Evolutionary conservation across 139 green algal species (phyloP).

Genomic region (Closterium sp.): DNA sequence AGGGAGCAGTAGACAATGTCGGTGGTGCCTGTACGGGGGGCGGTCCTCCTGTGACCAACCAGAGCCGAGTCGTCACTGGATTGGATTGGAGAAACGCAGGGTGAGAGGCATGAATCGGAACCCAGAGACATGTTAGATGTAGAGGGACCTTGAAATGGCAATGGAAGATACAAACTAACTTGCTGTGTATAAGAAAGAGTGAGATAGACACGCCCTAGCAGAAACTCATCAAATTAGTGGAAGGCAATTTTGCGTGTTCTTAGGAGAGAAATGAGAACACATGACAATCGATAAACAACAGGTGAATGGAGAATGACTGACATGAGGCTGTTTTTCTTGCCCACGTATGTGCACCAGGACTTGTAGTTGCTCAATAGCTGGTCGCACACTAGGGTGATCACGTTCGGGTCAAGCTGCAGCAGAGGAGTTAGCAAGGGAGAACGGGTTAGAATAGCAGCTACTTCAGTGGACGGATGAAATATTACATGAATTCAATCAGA

Average conservation of each 20-base stretch:
- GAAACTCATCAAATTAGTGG: neutral
- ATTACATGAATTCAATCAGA: neutral
- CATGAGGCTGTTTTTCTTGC: neutral
- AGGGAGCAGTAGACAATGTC: constrained; percentile 51
- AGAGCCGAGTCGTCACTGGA: neutral
- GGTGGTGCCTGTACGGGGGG: neutral
- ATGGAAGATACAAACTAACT: neutral
- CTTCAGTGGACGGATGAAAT: neutral
- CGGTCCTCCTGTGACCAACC: neutral
- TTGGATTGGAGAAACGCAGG: neutral
- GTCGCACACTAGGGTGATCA: constrained; percentile 11
- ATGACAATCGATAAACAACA: too few relatives aligned
- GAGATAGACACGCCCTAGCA: neutral
- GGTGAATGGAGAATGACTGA: neutral
- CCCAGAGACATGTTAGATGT: neutral
- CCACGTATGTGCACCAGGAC: constrained; percentile 14
- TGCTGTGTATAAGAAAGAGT: neutral
- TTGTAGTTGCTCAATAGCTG: constrained; percentile 41
- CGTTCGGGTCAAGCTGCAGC: neutral
- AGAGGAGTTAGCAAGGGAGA: neutral
- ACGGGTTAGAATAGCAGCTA: neutral
- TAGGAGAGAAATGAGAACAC: too few relatives aligned
- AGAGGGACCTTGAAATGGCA: neutral
- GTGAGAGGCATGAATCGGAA: neutral
- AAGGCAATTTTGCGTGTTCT: neutral